A percentile compares a stretch with the other conserved stretches of the same genome.
Conservation (phyloP, 345 rosid species). For the Cardamine occulta region DNA sequence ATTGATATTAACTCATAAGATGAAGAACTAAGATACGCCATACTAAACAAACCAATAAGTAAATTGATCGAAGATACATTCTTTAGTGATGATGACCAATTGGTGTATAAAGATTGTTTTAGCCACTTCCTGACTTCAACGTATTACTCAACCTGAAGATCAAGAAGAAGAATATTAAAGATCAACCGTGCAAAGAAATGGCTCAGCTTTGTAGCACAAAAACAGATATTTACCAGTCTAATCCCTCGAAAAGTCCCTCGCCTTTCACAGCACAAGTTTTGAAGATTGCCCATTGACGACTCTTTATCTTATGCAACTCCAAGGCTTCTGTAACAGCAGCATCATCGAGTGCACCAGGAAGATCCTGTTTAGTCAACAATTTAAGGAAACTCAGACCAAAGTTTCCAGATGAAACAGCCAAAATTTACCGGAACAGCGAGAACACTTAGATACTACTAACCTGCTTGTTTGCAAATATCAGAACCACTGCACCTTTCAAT, state of each 20-base stretch:
- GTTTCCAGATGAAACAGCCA: conserved; percentile 33
- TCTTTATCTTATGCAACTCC: conserved; percentile 69
- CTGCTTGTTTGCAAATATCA: conserved; percentile 68
- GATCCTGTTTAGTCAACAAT: conserved; percentile 43
- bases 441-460: conserved; percentile 38
- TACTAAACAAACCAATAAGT: conserved; percentile 34
- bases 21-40: conserved; percentile 27
- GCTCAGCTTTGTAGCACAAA: background rate
- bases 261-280: conserved; percentile 70
- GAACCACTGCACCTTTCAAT: conserved; percentile 57
- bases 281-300: conserved; percentile 67
- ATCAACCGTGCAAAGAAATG: background rate
- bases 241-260: conserved; percentile 69
- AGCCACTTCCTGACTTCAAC: conserved; percentile 58
- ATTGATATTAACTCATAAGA: conserved; percentile 27
- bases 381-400: conserved; percentile 17
- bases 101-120: conserved; percentile 8
- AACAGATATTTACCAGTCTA: conserved; percentile 54
- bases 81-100: conserved; percentile 8
- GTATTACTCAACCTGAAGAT: conserved; percentile 65
- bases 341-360: conserved; percentile 69
- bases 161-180: background rate
- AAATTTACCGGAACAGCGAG: conserved; percentile 5
- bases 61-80: conserved; percentile 33
- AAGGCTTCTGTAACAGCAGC: conserved; percentile 64